phyloP scores from a whole-genome alignment of 1,139 yeast genomes.

The Saccharomyces hybrid region DNA sequence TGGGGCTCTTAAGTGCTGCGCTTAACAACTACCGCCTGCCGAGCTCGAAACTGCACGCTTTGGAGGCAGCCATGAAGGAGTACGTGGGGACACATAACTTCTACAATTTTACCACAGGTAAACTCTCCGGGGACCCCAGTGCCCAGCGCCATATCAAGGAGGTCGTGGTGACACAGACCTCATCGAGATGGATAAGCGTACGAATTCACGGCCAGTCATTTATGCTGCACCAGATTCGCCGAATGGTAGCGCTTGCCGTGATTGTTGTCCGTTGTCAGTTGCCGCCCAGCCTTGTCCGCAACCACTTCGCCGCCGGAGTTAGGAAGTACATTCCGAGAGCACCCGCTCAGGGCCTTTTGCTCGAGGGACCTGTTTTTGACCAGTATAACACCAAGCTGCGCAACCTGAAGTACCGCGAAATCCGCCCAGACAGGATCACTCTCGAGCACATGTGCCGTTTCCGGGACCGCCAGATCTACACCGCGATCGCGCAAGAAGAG shows the following conservation, averaged over 20 bases:
- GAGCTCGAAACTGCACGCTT: constrained; percentile 45
- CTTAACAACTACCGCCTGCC: constrained; percentile 59
- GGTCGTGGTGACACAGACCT: constrained; percentile 67
- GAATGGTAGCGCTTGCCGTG: constrained; percentile 82
- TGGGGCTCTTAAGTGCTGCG: constrained; percentile 61
- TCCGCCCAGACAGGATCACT: neutral
- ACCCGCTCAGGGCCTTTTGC: constrained; percentile 1
- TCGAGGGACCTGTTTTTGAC: constrained; percentile 2
- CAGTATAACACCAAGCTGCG: constrained; percentile 2
- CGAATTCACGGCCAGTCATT: constrained; percentile 94
- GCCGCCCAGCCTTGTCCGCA: neutral
- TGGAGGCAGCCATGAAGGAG: constrained; percentile 54
- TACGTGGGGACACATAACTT: constrained; percentile 82
- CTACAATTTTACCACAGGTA: constrained; percentile 84
- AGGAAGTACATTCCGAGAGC: constrained; percentile 3
- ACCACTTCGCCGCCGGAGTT: neutral
- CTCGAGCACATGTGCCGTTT: constrained; percentile 1
- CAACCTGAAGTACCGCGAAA: neutral
- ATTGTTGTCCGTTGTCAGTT: neutral
- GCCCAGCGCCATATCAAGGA: constrained; percentile 66
- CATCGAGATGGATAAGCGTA: constrained; percentile 84
- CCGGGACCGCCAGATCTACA: neutral
- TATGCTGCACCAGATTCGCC: constrained; percentile 90
- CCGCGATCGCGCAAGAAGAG: neutral
- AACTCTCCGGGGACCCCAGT: constrained; percentile 64